Conservation (phyloP, 2,329 filamentous ascomycete species). For the Sporothrix mexicana region DNA sequence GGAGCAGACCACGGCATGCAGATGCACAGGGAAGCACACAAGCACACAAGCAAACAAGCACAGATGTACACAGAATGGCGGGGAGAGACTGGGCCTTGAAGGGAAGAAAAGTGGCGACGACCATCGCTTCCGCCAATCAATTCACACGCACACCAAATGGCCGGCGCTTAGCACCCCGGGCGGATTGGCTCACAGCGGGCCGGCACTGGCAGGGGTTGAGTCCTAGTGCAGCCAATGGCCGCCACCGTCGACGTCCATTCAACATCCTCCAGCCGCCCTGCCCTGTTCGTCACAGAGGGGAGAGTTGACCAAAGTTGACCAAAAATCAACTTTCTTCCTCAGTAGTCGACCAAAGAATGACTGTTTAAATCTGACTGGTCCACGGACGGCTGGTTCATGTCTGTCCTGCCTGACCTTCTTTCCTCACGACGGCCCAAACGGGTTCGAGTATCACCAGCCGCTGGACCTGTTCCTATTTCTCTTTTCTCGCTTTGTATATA, state of each 20-base stretch:
- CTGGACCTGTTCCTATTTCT: slow-evolving; percentile 13
- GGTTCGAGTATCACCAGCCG: slow-evolving; percentile 38
- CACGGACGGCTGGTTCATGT: too few relatives aligned
- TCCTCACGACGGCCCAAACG: too few relatives aligned
- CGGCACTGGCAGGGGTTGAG: slow-evolving; percentile 43
- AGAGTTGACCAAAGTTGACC: not conserved
- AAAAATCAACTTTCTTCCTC: too few relatives aligned
- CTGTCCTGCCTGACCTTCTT: too few relatives aligned
- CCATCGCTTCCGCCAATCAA: not conserved
- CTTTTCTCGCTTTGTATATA: slow-evolving; percentile 31
- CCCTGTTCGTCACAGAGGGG: slow-evolving; percentile 14
- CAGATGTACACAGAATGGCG: not conserved
- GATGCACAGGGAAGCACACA: slow-evolving; percentile 8
- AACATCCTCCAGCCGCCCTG: slow-evolving; percentile 11
- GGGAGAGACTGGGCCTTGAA: not conserved
- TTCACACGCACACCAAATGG: not conserved
- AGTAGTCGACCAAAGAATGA: too few relatives aligned
- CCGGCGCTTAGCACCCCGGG: slow-evolving; percentile 36
- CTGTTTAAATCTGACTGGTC: not conserved
- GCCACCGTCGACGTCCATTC: too few relatives aligned
- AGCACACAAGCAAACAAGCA: not conserved
- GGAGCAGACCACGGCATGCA: slow-evolving; percentile 4
- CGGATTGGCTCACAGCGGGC: slow-evolving; percentile 37
- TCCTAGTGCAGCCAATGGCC: slow-evolving; percentile 55
- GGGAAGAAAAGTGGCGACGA: not conserved